Evolutionary conservation across 495 filamentous ascomycete genomes (phyloP).

Genomic region (Xanthoparmelia taractica): DNA sequence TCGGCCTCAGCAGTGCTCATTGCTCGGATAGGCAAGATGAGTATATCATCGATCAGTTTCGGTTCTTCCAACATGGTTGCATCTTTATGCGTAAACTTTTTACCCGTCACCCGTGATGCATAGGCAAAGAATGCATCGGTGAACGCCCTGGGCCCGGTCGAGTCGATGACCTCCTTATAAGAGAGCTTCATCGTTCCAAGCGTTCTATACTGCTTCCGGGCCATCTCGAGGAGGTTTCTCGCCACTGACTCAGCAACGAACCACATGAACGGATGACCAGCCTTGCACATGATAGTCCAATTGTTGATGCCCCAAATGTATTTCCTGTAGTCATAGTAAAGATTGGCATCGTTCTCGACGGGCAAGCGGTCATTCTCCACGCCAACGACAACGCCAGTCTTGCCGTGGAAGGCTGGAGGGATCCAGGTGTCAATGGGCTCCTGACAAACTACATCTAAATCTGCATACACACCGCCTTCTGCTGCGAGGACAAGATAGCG

Average conservation of each 20-base stretch:
- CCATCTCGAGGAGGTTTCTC: slow-evolving; percentile 48
- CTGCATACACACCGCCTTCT: slow-evolving; percentile 39
- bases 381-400: slow-evolving; percentile 53
- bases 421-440: slow-evolving; percentile 40
- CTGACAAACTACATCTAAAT: slow-evolving; percentile 40
- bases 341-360: slow-evolving; percentile 57
- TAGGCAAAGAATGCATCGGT: slow-evolving; percentile 52
- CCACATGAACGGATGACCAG: slow-evolving; percentile 55
- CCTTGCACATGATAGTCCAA: slow-evolving; percentile 61
- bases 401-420: slow-evolving; percentile 35
- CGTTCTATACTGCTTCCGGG: slow-evolving; percentile 43
- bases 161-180: slow-evolving; percentile 60
- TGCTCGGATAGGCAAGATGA: slow-evolving; percentile 20
- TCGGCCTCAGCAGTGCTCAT: slow-evolving; percentile 20
- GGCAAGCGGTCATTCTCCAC: slow-evolving; percentile 19
- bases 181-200: slow-evolving; percentile 51
- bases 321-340: slow-evolving; percentile 46
- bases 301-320: slow-evolving; percentile 56
- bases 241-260: slow-evolving; percentile 53
- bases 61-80: slow-evolving; percentile 55
- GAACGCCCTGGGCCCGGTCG: slow-evolving; percentile 61
- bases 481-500: slow-evolving; percentile 48
- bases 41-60: slow-evolving; percentile 39
- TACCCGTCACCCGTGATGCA: slow-evolving; percentile 38
- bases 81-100: slow-evolving; percentile 42